These are phyloP conservation scores for Isoetes taiwanensis DNA, from an alignment of 75 land plant genomes.

Conservation along the genomic window DNA sequence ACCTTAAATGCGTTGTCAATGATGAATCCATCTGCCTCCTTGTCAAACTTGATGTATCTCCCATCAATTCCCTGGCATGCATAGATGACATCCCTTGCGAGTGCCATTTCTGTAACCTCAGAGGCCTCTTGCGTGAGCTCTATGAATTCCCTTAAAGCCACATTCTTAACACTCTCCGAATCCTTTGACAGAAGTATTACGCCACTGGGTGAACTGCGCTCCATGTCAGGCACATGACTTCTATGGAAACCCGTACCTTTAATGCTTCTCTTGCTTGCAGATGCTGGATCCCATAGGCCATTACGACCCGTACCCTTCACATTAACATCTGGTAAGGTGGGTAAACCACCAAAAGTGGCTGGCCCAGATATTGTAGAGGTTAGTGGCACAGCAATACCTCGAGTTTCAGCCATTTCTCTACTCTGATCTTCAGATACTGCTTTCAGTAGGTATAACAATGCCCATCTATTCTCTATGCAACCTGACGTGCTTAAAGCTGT, in stretches of 20 bases:
- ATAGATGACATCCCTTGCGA: constrained; percentile 80
- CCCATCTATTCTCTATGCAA: constrained; percentile 61
- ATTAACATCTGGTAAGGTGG: constrained; percentile 16
- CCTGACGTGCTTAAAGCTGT: constrained; percentile 49
- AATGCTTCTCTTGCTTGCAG: not conserved
- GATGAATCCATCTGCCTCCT: constrained; percentile 43
- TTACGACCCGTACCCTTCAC: constrained; percentile 2
- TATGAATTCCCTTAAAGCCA: constrained; percentile 58
- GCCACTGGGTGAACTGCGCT: constrained; percentile 30
- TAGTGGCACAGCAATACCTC: constrained; percentile 22
- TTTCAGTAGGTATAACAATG: constrained; percentile 68
- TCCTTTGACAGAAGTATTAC: constrained; percentile 66
- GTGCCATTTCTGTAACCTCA: constrained; percentile 62
- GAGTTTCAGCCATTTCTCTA: constrained; percentile 15
- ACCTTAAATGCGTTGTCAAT: constrained; percentile 42
- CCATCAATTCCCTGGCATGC: constrained; percentile 98
- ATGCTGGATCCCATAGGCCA: not conserved
- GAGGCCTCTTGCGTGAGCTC: constrained; percentile 45
- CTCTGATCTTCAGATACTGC: constrained; percentile 49
- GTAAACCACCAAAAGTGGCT: constrained; percentile 39
- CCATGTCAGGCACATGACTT: constrained; percentile 1
- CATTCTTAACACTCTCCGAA: constrained; percentile 43
- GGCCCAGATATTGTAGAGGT: constrained; percentile 27
- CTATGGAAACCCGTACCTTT: not conserved
- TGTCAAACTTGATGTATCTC: constrained; percentile 51